Conservation (phyloP, 352 stramenopile genomes). For the Phytophthora multivora region DNA sequence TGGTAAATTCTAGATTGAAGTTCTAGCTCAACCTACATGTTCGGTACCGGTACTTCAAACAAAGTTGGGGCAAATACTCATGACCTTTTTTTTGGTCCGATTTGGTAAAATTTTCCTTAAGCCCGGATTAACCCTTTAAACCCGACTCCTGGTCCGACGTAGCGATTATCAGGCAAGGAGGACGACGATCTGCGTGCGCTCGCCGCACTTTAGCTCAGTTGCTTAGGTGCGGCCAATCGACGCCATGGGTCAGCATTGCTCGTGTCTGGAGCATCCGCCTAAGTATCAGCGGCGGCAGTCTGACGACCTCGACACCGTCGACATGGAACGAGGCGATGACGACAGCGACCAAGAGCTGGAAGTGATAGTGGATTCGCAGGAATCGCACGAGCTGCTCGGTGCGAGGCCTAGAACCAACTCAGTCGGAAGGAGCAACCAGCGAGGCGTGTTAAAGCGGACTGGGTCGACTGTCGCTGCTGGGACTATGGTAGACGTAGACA, state of each 20-base stretch:
- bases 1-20: too few species aligned
- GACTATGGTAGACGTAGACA: conserved; percentile 8
- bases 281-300: conserved; percentile 66
- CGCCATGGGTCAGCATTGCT: conserved; percentile 77
- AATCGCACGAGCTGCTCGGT: conserved; percentile 52
- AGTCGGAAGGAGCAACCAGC: conserved; percentile 14
- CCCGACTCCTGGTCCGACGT: conserved; percentile 15
- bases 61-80: too few species aligned
- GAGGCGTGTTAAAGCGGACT: conserved; percentile 18
- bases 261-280: conserved; percentile 68
- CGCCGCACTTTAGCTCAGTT: conserved; percentile 8
- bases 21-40: too few species aligned
- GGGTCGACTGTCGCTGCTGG: conserved; percentile 10
- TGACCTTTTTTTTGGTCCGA: background rate
- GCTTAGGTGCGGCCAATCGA: conserved; percentile 2
- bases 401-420: conserved; percentile 13
- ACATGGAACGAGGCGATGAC: conserved; percentile 38
- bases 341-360: conserved; percentile 34
- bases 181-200: conserved; percentile 4
- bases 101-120: too few species aligned
- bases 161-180: conserved; percentile 19
- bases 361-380: conserved; percentile 30
- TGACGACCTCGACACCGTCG: conserved; percentile 45
- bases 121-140: too few species aligned
- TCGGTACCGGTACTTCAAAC: too few species aligned